Evolutionary conservation across 352 stramenopile genomes (phyloP).

Genomic region (Globisporangium spiculum): DNA sequence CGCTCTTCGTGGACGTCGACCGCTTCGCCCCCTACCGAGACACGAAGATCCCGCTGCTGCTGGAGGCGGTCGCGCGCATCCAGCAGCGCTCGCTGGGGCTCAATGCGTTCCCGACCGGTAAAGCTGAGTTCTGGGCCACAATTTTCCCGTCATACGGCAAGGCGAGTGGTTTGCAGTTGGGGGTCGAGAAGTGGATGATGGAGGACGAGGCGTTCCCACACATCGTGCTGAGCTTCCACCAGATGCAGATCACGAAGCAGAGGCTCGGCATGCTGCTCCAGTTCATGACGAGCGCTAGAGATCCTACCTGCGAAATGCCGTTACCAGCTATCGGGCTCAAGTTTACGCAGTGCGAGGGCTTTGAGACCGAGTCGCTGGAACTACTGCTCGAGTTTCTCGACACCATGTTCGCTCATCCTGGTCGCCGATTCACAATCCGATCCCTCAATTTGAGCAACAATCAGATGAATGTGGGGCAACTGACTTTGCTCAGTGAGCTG

Average conservation of each 20-base stretch:
- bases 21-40: slow-evolving; percentile 8
- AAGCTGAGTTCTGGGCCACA: slow-evolving; percentile 7
- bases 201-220: slow-evolving; percentile 3
- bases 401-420: neutral
- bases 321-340: slow-evolving; percentile 3
- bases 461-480: slow-evolving; percentile 4
- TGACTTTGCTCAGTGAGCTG: slow-evolving; percentile 13
- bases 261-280: neutral
- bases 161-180: neutral
- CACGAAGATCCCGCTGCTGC: slow-evolving; percentile 4
- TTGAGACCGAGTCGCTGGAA: neutral
- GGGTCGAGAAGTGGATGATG: slow-evolving; percentile 10
- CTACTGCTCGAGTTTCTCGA: slow-evolving; percentile 7
- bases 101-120: neutral
- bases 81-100: slow-evolving; percentile 3
- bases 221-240: slow-evolving; percentile 10
- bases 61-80: neutral
- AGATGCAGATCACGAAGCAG: neutral
- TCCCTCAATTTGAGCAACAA: slow-evolving; percentile 19
- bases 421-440: neutral
- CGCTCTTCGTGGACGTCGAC: slow-evolving; percentile 9
- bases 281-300: neutral
- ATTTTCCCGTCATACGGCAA: neutral
- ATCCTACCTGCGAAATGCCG: neutral
- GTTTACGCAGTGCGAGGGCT: slow-evolving; percentile 6